Base-by-base conservation (phyloP, 129 eudicot species). In the Helichrysum umbraculigerum region DNA sequence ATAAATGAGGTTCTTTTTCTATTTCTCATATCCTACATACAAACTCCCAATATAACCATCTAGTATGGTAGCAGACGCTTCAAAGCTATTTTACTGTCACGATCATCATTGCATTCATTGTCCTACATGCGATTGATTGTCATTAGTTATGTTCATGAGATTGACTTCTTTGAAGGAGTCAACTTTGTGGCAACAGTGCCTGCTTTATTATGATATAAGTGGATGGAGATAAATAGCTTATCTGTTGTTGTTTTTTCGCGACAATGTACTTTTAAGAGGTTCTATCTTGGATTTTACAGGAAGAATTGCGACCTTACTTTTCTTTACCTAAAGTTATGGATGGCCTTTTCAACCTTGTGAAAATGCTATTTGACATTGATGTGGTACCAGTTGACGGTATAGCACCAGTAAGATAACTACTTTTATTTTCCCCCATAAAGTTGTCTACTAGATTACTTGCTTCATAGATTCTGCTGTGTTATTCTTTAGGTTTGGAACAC, bases 241-340 rank as follows among this genome's bases (percentile, higher is more conserved):
- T 71, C 15, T 50, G 6, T 70, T 50, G 6, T 70, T 7, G 3
- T 22, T 37, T 44, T 32, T 69, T 60, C 11, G 7, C 50, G 42
- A 73, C 16, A 39, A 39, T 64, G 69, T 66, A 30, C 19, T 69
- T 67, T 7, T 34, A 65, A 74, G 71, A 56, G 64, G 73, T 71
- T 10, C 33, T 35, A 51, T 61, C 29, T 32, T 21, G 44, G 29
- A 71, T 87, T 62, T 17, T 84, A 78, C 90, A 93, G 98, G 98
- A 93, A 85, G 98, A 93, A 68, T 65, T 93, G 75, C 90, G 97
- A 17, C 98, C 97, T 37, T 93, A 90, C 85, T 93, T 93, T 71
- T 90, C 98, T 29, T 83, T 93, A 76, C 98, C 98, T 41, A 91
- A 88, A 87, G 96, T 93, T 65, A 88, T 93, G 98, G 98, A 91